Percentiles rank a stretch among this genome's conserved stretches.
Conservation (phyloP, 805 yeast genomes). For the Teunomyces funiuensis region DNA sequence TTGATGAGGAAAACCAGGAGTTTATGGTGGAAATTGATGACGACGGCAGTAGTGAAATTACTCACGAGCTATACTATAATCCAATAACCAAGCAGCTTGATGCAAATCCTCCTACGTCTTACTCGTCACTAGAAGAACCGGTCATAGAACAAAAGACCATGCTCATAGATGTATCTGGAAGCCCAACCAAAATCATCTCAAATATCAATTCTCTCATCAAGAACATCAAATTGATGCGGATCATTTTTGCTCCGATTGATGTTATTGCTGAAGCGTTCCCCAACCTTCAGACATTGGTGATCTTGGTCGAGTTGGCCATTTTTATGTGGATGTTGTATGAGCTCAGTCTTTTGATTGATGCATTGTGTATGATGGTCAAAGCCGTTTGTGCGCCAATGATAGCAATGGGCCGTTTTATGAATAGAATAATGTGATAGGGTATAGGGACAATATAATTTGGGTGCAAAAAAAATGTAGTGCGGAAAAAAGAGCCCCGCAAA, state of each 20-base stretch:
- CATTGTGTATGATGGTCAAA: conserved; percentile 44
- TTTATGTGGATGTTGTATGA: conserved; percentile 44
- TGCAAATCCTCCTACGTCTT: conserved; percentile 21
- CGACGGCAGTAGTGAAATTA: conserved; percentile 24
- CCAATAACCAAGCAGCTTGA: conserved; percentile 34
- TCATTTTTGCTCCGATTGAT: conserved; percentile 42
- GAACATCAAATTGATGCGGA: conserved; percentile 33
- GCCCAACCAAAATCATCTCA: conserved; percentile 25
- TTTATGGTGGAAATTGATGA: conserved; percentile 26
- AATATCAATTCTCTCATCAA: conserved; percentile 35
- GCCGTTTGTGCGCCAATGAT: conserved; percentile 49
- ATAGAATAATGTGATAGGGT: conserved; percentile 31
- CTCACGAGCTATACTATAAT: conserved; percentile 31
- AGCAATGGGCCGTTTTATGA: conserved; percentile 45
- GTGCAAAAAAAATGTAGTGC: not conserved
- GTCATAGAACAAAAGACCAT: not conserved
- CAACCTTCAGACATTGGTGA: conserved; percentile 37
- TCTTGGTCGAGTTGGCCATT: conserved; percentile 36
- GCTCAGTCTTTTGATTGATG: conserved; percentile 41
- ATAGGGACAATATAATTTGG: not conserved
- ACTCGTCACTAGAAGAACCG: not conserved
- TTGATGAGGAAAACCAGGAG: conserved; percentile 19
- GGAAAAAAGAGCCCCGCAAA: not conserved
- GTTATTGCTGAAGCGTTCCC: conserved; percentile 38
- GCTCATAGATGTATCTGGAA: conserved; percentile 1